Evolutionary conservation across 2,329 filamentous ascomycete genomes (phyloP).

Genomic region (Neofusicoccum cordaticola): DNA sequence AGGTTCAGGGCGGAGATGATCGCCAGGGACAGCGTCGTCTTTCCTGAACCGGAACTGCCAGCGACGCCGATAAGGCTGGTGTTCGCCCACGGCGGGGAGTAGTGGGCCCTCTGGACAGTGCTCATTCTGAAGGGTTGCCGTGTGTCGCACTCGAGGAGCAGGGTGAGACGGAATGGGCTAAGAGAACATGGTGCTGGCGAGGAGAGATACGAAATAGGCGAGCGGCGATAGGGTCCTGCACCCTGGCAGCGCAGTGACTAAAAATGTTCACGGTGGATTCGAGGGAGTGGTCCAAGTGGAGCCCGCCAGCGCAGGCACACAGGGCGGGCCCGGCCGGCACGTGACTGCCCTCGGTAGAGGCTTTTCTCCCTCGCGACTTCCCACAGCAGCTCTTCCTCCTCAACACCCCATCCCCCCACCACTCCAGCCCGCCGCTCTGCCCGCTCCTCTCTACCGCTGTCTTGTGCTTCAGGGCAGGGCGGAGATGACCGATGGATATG

Average conservation of each 20-base stretch:
- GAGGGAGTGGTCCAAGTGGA: background rate
- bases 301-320: background rate
- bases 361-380: constrained; percentile 19
- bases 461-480: constrained; percentile 19
- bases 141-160: background rate
- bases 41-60: constrained; percentile 90
- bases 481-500: constrained; percentile 34
- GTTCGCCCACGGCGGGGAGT: constrained; percentile 93
- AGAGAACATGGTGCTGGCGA: constrained; percentile 1
- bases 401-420: background rate
- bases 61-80: constrained; percentile 95
- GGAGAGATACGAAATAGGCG: constrained; percentile 3
- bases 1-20: constrained; percentile 87
- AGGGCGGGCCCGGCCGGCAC: background rate
- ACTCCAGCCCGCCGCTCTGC: background rate
- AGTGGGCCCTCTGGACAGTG: constrained; percentile 57
- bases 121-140: constrained; percentile 6
- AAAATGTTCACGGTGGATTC: constrained; percentile 10
- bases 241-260: constrained; percentile 17
- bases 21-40: constrained; percentile 88
- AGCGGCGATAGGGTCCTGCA: constrained; percentile 12
- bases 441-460: constrained; percentile 4
- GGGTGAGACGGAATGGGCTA: background rate
- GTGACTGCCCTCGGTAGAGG: constrained; percentile 11
- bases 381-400: background rate